Conservation (phyloP, 192 early-diverging fungal genomes). For the Backusella tarrabulga region DNA sequence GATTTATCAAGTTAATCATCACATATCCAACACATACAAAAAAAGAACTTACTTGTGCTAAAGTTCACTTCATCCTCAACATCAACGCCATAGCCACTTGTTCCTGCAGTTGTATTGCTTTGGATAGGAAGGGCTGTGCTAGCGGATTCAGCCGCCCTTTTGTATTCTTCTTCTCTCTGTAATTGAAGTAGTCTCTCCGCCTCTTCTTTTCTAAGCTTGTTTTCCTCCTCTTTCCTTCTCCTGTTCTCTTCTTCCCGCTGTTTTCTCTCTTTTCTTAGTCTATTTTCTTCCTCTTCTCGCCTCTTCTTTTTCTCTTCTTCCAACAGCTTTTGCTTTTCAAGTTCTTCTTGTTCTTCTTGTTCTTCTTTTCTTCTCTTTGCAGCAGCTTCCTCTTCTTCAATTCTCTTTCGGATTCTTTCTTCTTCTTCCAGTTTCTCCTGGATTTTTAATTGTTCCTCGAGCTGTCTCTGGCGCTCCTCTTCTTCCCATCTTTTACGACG, state of each 20-base stretch:
- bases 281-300: slow-evolving; percentile 3
- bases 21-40: neutral
- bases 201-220: neutral
- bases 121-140: neutral
- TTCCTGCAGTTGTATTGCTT: slow-evolving; percentile 29
- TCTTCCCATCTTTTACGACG: slow-evolving; percentile 24
- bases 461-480: slow-evolving; percentile 2
- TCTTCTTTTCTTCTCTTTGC: neutral
- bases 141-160: neutral
- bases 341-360: slow-evolving; percentile 6
- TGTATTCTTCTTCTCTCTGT: neutral
- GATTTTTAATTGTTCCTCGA: slow-evolving; percentile 13
- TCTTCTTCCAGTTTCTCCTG: slow-evolving; percentile 8
- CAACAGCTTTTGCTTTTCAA: neutral
- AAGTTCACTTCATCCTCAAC: slow-evolving; percentile 41
- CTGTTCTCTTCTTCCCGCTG: neutral
- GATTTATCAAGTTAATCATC: neutral
- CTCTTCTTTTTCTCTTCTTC: neutral
- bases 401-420: neutral
- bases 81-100: slow-evolving; percentile 37
- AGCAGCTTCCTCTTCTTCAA: slow-evolving; percentile 15
- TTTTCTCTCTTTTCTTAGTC: slow-evolving; percentile 1
- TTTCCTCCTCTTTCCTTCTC: neutral
- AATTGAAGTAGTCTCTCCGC: neutral
- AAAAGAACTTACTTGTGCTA: slow-evolving; percentile 28